phyloP scores from a whole-genome alignment of 306 rosid species.

The Hippophae tibetana region DNA sequence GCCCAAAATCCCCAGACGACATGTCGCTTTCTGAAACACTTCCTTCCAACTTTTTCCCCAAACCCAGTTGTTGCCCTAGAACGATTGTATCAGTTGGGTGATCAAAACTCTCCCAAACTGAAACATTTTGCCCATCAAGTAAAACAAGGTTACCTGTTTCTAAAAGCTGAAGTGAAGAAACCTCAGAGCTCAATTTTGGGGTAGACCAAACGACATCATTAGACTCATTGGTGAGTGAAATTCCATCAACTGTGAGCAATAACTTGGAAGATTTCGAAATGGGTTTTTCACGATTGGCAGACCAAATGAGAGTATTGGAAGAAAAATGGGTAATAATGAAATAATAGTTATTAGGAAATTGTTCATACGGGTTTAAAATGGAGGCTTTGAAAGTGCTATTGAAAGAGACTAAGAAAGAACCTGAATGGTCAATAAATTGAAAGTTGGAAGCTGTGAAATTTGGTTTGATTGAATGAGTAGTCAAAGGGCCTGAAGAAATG shows the following conservation, averaged over 20 bases:
- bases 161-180: slow-evolving; percentile 10
- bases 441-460: slow-evolving; percentile 8
- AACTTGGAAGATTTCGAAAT: slow-evolving; percentile 6
- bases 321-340: slow-evolving; percentile 1
- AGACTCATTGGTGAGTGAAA: slow-evolving; percentile 8
- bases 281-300: slow-evolving; percentile 13
- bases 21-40: neutral
- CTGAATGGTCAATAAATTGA: neutral
- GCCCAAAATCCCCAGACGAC: neutral
- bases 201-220: slow-evolving; percentile 16
- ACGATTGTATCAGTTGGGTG: slow-evolving; percentile 16
- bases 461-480: neutral
- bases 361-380: neutral
- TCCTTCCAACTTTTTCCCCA: slow-evolving; percentile 5
- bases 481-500: neutral
- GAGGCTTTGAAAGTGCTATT: neutral
- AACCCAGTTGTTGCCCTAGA: slow-evolving; percentile 7
- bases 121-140: neutral
- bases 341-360: too few relatives aligned
- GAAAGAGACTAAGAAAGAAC: slow-evolving; percentile 5
- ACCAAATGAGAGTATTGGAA: slow-evolving; percentile 18
- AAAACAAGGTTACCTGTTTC: slow-evolving; percentile 20
- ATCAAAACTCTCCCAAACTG: slow-evolving; percentile 25
- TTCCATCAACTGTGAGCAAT: slow-evolving; percentile 14
- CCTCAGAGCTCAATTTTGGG: slow-evolving; percentile 1